These are phyloP conservation scores for Pichia sp. DNA, from an alignment of 1,139 yeast species.

Conservation along the genomic window DNA sequence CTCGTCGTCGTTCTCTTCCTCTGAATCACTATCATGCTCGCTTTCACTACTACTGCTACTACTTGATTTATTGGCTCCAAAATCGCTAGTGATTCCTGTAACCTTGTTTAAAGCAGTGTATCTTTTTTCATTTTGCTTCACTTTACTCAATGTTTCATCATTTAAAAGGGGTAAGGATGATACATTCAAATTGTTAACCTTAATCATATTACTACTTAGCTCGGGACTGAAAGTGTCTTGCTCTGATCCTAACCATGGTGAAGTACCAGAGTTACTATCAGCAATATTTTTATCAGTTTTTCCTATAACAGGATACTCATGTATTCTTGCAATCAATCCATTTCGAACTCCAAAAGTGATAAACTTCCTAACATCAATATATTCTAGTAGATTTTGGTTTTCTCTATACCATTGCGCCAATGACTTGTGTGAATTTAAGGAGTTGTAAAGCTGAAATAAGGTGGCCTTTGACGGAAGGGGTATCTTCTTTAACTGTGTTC, in stretches of 20 bases:
- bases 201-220: neutral
- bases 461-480: slow-evolving; percentile 55
- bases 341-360: slow-evolving; percentile 80
- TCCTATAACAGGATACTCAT: slow-evolving; percentile 38
- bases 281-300: neutral
- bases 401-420: slow-evolving; percentile 75
- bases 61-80: slow-evolving; percentile 16
- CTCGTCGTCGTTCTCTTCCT: slow-evolving; percentile 13
- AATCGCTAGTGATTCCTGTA: slow-evolving; percentile 9
- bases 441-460: slow-evolving; percentile 68
- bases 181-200: slow-evolving; percentile 10
- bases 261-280: neutral
- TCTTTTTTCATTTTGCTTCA: neutral
- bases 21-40: neutral
- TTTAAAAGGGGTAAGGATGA: slow-evolving; percentile 18
- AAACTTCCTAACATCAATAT: slow-evolving; percentile 77
- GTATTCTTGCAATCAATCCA: slow-evolving; percentile 74
- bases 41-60: neutral
- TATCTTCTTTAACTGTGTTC: slow-evolving; percentile 4
- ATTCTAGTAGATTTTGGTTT: slow-evolving; percentile 49
- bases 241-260: neutral
- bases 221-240: neutral
- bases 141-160: slow-evolving; percentile 2
- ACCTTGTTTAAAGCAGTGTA: slow-evolving; percentile 9
- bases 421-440: slow-evolving; percentile 71